A percentile compares a stretch with the other conserved stretches of the same genome.
Conservation (phyloP, 352 stramenopile genomes). For the Pythium plurisporium region DNA sequence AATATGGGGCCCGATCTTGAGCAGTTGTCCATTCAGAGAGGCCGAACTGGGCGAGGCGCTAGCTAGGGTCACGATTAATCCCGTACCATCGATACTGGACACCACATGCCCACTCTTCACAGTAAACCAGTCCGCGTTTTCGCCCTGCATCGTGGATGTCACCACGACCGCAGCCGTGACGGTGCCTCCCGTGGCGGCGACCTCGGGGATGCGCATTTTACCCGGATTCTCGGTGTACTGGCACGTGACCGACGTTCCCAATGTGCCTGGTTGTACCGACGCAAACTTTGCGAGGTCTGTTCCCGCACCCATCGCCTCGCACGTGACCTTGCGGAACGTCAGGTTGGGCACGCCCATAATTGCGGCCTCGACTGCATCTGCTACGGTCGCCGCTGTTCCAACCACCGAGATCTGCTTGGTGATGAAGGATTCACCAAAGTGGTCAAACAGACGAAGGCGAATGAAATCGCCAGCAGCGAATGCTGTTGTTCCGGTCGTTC, state of each 20-base stretch:
- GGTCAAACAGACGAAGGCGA: conserved; percentile 61
- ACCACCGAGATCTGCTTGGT: conserved; percentile 46
- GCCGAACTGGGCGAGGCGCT: not conserved
- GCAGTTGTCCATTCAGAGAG: not conserved
- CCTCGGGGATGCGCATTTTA: conserved; percentile 43
- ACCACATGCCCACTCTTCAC: conserved; percentile 9
- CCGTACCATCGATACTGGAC: not conserved
- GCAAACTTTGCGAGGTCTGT: not conserved
- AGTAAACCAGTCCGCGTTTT: conserved; percentile 57
- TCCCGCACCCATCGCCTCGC: conserved; percentile 20
- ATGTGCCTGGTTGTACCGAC: not conserved
- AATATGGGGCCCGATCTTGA: conserved; percentile 29
- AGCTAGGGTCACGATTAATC: not conserved
- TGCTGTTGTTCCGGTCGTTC: too few relatives aligned
- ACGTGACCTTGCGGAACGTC: conserved; percentile 39
- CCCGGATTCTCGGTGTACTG: conserved; percentile 56
- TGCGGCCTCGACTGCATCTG: conserved; percentile 1
- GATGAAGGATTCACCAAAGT: conserved; percentile 62
- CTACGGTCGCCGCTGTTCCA: conserved; percentile 8
- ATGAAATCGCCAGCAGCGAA: too few relatives aligned
- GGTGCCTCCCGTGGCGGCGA: conserved; percentile 13
- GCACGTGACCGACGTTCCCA: conserved; percentile 49
- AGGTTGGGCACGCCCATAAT: conserved; percentile 49
- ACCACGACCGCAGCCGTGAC: conserved; percentile 20
- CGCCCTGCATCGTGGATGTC: conserved; percentile 36